Base-by-base conservation (phyloP, 2,329 filamentous ascomycete species). In the Beauveria sp. region DNA sequence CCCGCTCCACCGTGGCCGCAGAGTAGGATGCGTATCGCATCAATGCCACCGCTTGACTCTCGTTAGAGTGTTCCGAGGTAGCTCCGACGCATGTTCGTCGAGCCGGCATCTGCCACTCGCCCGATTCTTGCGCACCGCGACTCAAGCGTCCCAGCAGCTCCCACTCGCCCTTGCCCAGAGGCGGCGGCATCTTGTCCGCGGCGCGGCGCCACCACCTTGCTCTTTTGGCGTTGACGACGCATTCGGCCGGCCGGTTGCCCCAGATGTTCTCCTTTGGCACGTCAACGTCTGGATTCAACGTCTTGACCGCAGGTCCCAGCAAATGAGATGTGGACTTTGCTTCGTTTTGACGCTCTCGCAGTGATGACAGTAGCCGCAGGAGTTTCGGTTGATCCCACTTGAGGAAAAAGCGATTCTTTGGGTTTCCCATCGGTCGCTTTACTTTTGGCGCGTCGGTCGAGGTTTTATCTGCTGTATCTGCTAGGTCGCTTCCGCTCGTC, bases 101-200 rank as follows among this genome's bases (percentile, higher is more conserved):
- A 5, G 47, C 18, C 5, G 79, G 78, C 1, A 79, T 65, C 20
- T 62, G 66, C 72, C 77, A 79, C 38, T 76, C 70, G 3, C 64
- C 63, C 22, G 63, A 56, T 53, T 67, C 69, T 10, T 76, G 75
- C 28, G 71, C 71, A 1, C 79, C 83, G 8, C 67, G 64, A 3
- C 76, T 76, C 42, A 87, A 66, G 26, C 71, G 70, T n/a, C 71
- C 71, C n/a, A 87, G 70, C 16, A 78, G 68, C 16, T 86, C 75
- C 83, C 83, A 87, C 67, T 87, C 82, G 20, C 74, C 72, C 30
- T 69, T 72, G 7, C 77, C 76, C 18, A 87, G 62, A 0, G 85
- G 85, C n/a, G 83, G 81, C 66, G 83, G 72, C 7, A 85, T 64
- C 62, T 78, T 81, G 14, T 76, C 69, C 1, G 79, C 71, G 18